phyloP scores from a whole-genome alignment of 1,284 basidiomycete species.

The Hemileccinum hortonii region DNA sequence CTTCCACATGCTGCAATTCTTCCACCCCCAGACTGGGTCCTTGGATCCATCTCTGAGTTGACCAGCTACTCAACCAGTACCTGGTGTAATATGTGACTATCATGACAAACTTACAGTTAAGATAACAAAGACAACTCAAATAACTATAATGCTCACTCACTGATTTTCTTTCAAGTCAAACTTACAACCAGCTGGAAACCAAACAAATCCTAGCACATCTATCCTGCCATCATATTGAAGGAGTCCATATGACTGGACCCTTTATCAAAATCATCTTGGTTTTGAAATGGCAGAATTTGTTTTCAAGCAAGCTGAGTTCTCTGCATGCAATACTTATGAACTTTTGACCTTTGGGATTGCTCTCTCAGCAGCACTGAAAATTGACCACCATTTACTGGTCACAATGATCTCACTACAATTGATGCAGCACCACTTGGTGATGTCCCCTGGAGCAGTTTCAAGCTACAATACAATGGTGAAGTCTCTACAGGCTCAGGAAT shows the following conservation, averaged over 20 bases:
- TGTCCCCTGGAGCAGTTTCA: no score
- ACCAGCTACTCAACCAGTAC: not conserved
- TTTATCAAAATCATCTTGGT: constrained; percentile 12
- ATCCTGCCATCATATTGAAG: constrained; percentile 4
- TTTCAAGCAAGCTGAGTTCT: constrained; percentile 18
- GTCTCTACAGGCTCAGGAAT: no score
- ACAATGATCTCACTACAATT: no score
- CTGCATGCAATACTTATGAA: constrained; percentile 11
- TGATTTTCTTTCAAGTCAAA: constrained; percentile 2
- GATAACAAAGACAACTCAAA: no score
- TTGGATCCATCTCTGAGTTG: not conserved
- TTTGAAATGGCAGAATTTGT: constrained; percentile 25
- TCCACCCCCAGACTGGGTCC: no score
- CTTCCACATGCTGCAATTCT: no score
- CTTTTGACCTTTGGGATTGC: constrained; percentile 16
- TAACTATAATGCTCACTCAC: not conserved
- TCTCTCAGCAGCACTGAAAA: no score
- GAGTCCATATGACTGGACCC: constrained; percentile 14
- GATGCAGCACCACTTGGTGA: no score
- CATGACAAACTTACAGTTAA: constrained; percentile 2
- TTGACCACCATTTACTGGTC: no score
- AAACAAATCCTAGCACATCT: constrained; percentile 2
- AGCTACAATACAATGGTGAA: no score
- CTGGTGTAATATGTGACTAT: not conserved
- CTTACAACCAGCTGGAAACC: constrained; percentile 7